phyloP scores from a whole-genome alignment of 768 basidiomycete species.

The Amanita jacksonii region DNA sequence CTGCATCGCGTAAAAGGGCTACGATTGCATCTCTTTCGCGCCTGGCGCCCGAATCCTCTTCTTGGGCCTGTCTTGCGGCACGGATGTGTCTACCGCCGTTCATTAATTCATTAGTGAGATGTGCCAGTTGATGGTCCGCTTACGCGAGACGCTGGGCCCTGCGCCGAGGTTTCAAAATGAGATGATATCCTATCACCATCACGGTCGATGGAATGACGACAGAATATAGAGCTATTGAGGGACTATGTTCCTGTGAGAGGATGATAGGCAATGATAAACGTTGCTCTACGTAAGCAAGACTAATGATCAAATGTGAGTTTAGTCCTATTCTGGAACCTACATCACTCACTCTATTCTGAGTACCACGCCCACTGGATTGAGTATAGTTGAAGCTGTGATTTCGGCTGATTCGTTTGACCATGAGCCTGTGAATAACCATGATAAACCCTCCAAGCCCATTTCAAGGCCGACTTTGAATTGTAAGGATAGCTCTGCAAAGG shows the following conservation, averaged over 20 bases:
- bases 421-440: conserved; percentile 32
- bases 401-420: conserved; percentile 40
- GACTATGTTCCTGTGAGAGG: conserved; percentile 40
- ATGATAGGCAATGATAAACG: conserved; percentile 47
- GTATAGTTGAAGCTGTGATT: conserved; percentile 34
- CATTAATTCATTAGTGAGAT: background rate
- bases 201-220: conserved; percentile 46
- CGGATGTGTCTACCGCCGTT: conserved; percentile 48
- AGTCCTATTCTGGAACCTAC: conserved; percentile 12
- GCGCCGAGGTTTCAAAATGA: conserved; percentile 46
- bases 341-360: conserved; percentile 49
- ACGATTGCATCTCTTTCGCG: conserved; percentile 56
- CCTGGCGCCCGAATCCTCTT: conserved; percentile 53
- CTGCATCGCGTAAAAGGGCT: conserved; percentile 56
- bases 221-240: conserved; percentile 38
- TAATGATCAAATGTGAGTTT: conserved; percentile 17
- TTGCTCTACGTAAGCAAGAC: conserved; percentile 49
- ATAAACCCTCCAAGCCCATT: conserved; percentile 34
- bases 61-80: conserved; percentile 50
- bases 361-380: conserved; percentile 38
- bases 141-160: conserved; percentile 45
- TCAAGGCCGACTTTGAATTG: conserved; percentile 42
- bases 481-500: conserved; percentile 45
- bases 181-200: conserved; percentile 44
- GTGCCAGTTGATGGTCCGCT: conserved; percentile 15